Evolutionary conservation across 208 protist genomes (phyloP).

Genomic region (Crithidia thermophila): DNA sequence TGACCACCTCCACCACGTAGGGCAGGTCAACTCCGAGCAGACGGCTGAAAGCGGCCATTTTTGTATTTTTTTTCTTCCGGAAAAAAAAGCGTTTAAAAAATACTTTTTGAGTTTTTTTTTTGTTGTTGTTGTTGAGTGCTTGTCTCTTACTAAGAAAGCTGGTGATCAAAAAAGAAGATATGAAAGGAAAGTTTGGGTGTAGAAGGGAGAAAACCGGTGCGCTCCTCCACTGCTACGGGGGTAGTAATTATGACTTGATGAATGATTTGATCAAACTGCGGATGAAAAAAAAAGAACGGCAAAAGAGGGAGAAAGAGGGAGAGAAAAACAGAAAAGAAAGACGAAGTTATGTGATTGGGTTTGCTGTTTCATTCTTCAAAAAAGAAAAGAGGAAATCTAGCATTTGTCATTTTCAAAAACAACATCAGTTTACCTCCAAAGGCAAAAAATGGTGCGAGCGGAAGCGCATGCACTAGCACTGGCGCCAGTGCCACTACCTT

Average conservation of each 20-base stretch:
- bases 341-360: no score
- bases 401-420: no score
- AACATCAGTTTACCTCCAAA: no score
- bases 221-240: background rate
- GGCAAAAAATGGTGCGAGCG: no score
- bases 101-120: background rate
- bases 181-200: background rate
- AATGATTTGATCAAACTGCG: constrained; percentile 9
- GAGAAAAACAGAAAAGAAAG: constrained; percentile 3
- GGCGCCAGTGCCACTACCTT: no score
- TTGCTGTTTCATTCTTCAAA: background rate
- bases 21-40: constrained; percentile 73
- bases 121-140: constrained; percentile 2
- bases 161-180: background rate
- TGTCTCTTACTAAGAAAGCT: background rate
- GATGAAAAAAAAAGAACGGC: background rate
- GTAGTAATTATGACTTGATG: constrained; percentile 16
- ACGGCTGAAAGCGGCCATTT: constrained; percentile 76
- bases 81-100: background rate
- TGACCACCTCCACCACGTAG: constrained; percentile 56
- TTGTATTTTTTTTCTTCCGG: background rate
- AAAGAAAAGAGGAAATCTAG: background rate
- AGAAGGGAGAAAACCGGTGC: background rate
- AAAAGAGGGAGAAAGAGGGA: background rate
- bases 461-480: no score